Base-by-base conservation (phyloP, 2,329 filamentous ascomycete genomes). In the Aspergillus fructus region DNA sequence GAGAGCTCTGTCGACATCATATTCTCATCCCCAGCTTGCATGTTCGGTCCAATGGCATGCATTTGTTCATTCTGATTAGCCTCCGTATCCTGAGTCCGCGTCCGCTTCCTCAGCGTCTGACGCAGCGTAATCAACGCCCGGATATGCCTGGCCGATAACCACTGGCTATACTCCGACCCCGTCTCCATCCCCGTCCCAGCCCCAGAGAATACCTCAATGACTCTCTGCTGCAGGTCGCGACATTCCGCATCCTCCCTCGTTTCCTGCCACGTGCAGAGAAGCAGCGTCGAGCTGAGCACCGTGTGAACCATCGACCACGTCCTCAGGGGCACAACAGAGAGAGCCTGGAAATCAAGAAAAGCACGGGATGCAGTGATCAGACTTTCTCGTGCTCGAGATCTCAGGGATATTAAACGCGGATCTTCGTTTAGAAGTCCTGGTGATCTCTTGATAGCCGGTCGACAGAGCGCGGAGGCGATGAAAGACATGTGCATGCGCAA, bases 401-500 rank as follows among this genome's bases (percentile, higher is more conserved):
- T 66, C 13, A 71, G 58, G 1, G 63, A 45, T 4, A 59, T 49
- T 7, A 55, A 19, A 3, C 52, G 56, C 5, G 55, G 51, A 34
- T 60, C 53, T 43, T 62, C 17, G 33, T 23, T 6, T 33, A 48
- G 3, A 42, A 17, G 34, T 2, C 27, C 27, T 3, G 52, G 49
- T 4, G 55, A 57, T 11, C 62, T 61, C 62, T 79, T 83, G 64
- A 85, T 78, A 3, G 82, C 82, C 6, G 82, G 81, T 3, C 83
- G 79, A 61, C 81, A 84, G 4, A 85, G 73, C 60, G 84, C 81
- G 1, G 82, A 84, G 34, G 80, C 77, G 41, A 81, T 78, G 66
- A 84, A 85, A 1, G 80, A 83, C 21, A 79, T 76, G 65, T 84
- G 80, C 47, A 85, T 74, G 60, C 83, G 83, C 4, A 85, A 66